A percentile compares a stretch with the other conserved stretches of the same genome.
Conservation (phyloP, 1,284 basidiomycete species). For the Trametes versicolor region DNA sequence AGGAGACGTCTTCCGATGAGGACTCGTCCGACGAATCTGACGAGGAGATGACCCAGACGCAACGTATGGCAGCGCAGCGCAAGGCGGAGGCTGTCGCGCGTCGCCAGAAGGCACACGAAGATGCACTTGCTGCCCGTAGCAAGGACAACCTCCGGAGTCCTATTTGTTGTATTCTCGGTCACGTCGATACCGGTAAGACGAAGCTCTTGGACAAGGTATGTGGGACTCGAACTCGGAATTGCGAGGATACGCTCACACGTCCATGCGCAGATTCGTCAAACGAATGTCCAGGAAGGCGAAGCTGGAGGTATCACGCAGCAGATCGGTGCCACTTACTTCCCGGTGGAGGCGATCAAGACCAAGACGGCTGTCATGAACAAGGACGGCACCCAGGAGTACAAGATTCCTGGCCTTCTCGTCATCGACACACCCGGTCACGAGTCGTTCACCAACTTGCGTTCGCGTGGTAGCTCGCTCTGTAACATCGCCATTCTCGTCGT, state of each 20-base stretch:
- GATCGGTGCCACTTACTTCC: conserved; percentile 99
- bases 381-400: conserved; percentile 91
- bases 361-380: conserved; percentile 96
- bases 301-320: conserved; percentile 99
- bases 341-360: conserved; percentile 92
- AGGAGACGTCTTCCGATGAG: conserved; percentile 55
- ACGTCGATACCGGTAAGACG: conserved; percentile 99
- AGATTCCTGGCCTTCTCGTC: conserved; percentile 95
- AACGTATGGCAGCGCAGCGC: conserved; percentile 76
- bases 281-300: conserved; percentile 99
- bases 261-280: conserved; percentile 90
- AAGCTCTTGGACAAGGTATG: conserved; percentile 95
- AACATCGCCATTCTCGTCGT: conserved; percentile 99
- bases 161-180: conserved; percentile 99
- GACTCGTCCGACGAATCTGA: conserved; percentile 58
- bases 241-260: background rate
- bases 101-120: conserved; percentile 85
- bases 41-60: conserved; percentile 71
- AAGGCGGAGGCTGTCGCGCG: conserved; percentile 90
- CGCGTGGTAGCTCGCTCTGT: conserved; percentile 96
- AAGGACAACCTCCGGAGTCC: conserved; percentile 95
- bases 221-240: background rate
- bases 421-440: conserved; percentile 99
- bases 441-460: conserved; percentile 97
- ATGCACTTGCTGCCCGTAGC: conserved; percentile 87